Percentiles rank a stretch among this genome's conserved stretches.
These are phyloP conservation scores for Citrus maxima DNA, from an alignment of 345 rosid genomes.

Conservation along the genomic window DNA sequence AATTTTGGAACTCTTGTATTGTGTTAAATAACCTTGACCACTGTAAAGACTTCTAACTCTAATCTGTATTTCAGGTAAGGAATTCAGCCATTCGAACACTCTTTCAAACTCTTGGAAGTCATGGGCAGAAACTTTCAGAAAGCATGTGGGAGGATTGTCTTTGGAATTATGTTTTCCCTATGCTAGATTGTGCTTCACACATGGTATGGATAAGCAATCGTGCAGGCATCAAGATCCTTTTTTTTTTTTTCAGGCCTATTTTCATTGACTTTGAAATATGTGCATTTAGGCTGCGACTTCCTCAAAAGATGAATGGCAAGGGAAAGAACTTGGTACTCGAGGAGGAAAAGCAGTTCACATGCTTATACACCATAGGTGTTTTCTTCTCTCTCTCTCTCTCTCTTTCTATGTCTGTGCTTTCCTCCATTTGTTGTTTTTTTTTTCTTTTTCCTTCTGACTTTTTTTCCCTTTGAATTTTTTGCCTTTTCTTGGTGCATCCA, in stretches of 20 bases:
- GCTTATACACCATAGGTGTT: constrained; percentile 96
- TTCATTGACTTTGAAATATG: constrained; percentile 14
- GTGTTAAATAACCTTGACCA: background rate
- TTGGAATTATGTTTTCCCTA: constrained; percentile 94
- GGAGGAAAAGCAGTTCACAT: constrained; percentile 97
- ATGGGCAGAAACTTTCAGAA: constrained; percentile 86
- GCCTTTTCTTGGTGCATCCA: constrained; percentile 1
- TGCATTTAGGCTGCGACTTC: constrained; percentile 87
- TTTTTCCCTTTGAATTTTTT: background rate
- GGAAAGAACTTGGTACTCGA: constrained; percentile 91
- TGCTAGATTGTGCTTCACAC: constrained; percentile 82
- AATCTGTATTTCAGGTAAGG: constrained; percentile 60
- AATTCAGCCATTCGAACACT: constrained; percentile 95
- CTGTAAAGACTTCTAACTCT: background rate
- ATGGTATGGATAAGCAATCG: constrained; percentile 51
- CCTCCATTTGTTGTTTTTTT: background rate
- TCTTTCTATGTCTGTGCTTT: background rate
- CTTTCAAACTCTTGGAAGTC: constrained; percentile 90
- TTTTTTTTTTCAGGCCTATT: constrained; percentile 10
- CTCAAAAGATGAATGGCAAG: constrained; percentile 98
- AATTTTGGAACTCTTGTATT: constrained; percentile 1
- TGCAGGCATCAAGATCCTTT: constrained; percentile 4
- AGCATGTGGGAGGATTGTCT: constrained; percentile 99
- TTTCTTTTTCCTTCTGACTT: background rate
- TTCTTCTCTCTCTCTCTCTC: constrained; percentile 2